These are phyloP conservation scores for Nemania bipapillata DNA, from an alignment of 2,329 filamentous ascomycete species.

Conservation along the genomic window DNA sequence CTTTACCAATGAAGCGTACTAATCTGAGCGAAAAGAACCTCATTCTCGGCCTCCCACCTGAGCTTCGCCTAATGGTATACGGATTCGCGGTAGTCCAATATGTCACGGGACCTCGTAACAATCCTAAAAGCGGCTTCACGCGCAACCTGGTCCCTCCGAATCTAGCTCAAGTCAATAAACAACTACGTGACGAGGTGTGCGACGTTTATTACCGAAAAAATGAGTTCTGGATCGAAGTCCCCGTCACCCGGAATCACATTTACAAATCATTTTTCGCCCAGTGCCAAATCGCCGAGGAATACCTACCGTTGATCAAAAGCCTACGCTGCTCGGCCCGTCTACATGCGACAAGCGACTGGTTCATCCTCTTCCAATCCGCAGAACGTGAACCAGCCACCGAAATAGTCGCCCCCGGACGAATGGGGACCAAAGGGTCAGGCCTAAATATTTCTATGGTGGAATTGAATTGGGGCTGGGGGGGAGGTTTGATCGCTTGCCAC, in stretches of 20 bases:
- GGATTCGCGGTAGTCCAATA: neutral
- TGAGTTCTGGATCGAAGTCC: neutral
- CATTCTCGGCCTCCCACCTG: neutral
- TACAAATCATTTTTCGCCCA: neutral
- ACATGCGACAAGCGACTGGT: neutral
- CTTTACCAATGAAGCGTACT: neutral
- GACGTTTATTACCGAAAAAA: neutral
- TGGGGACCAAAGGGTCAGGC: neutral
- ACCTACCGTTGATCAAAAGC: slow-evolving; percentile 2
- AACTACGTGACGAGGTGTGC: neutral
- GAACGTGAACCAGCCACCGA: too few species aligned
- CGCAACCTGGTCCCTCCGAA: neutral
- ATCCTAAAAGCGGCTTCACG: neutral
- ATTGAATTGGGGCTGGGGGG: too few species aligned
- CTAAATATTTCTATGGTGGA: too few species aligned
- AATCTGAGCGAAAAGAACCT: neutral
- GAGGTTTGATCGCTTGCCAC: neutral
- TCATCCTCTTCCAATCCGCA: neutral
- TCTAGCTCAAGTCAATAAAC: slow-evolving; percentile 7
- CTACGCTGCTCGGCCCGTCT: neutral
- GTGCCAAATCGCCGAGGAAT: neutral
- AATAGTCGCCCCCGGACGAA: too few species aligned
- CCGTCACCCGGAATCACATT: too few species aligned
- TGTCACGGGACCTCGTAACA: neutral
- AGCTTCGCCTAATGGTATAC: slow-evolving; percentile 6